These are phyloP conservation scores for Citrullus colocynthis DNA, from an alignment of 306 rosid genomes.

Conservation along the genomic window DNA sequence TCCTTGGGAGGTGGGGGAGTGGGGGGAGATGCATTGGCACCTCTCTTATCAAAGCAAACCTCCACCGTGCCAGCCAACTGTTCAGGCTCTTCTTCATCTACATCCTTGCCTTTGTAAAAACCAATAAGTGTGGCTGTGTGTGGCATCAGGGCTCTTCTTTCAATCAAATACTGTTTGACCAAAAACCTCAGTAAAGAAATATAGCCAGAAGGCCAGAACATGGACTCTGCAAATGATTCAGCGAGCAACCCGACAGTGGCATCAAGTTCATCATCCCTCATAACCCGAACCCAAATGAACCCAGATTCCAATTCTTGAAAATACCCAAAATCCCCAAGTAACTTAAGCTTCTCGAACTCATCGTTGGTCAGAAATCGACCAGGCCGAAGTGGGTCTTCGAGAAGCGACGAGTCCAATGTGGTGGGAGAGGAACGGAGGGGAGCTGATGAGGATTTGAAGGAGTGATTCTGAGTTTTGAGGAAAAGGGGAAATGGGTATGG, in stretches of 20 bases:
- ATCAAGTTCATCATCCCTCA: slow-evolving; percentile 54
- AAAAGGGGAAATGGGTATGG: slow-evolving; percentile 17
- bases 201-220: slow-evolving; percentile 52
- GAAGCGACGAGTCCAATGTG: slow-evolving; percentile 14
- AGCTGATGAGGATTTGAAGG: slow-evolving; percentile 40
- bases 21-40: slow-evolving; percentile 62
- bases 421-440: slow-evolving; percentile 20
- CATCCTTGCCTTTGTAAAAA: slow-evolving; percentile 32
- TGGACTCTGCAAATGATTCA: slow-evolving; percentile 67
- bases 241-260: slow-evolving; percentile 48
- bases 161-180: slow-evolving; percentile 63
- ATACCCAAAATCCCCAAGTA: slow-evolving; percentile 41
- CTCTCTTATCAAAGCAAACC: slow-evolving; percentile 52
- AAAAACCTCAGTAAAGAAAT: slow-evolving; percentile 38
- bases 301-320: slow-evolving; percentile 51
- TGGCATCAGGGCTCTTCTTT: slow-evolving; percentile 49
- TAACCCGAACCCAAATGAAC: slow-evolving; percentile 54
- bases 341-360: slow-evolving; percentile 43
- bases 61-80: slow-evolving; percentile 85
- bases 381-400: slow-evolving; percentile 36
- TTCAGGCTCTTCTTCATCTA: slow-evolving; percentile 13
- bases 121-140: slow-evolving; percentile 69
- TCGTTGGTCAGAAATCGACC: slow-evolving; percentile 49
- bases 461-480: slow-evolving; percentile 1
- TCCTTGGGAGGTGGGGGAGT: slow-evolving; percentile 70